A percentile compares a stretch with the other conserved stretches of the same genome.
Evolutionary conservation across 345 rosid genomes (phyloP).

Genomic region (Brassica juncea): DNA sequence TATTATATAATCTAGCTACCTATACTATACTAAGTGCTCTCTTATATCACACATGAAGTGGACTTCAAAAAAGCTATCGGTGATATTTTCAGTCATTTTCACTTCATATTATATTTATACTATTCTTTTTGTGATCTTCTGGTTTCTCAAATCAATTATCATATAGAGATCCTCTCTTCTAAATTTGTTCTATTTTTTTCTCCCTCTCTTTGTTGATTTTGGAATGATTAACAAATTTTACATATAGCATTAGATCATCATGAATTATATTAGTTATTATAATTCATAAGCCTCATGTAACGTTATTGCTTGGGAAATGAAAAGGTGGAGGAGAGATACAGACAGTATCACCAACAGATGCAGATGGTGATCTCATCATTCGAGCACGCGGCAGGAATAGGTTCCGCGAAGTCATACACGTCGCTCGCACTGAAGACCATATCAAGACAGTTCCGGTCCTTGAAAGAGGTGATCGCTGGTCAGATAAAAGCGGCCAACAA

Average conservation of each 20-base stretch:
- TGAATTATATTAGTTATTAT: neutral
- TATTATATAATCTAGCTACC: slow-evolving; percentile 15
- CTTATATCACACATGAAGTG: slow-evolving; percentile 38
- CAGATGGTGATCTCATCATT: slow-evolving; percentile 80
- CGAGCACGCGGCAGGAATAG: slow-evolving; percentile 84
- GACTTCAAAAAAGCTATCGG: slow-evolving; percentile 11
- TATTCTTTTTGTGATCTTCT: neutral
- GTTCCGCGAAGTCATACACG: slow-evolving; percentile 89
- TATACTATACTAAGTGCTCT: slow-evolving; percentile 27
- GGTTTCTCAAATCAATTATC: slow-evolving; percentile 14
- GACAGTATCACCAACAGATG: slow-evolving; percentile 97
- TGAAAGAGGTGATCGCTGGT: slow-evolving; percentile 83
- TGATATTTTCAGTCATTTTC: slow-evolving; percentile 28
- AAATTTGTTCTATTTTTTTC: neutral
- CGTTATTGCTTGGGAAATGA: slow-evolving; percentile 15
- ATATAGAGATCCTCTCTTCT: neutral
- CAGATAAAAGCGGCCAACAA: slow-evolving; percentile 83
- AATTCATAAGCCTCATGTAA: slow-evolving; percentile 13
- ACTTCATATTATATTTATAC: slow-evolving; percentile 21
- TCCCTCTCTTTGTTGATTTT: neutral
- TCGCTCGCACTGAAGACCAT: slow-evolving; percentile 87
- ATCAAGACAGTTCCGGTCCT: slow-evolving; percentile 89
- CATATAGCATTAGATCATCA: slow-evolving; percentile 10
- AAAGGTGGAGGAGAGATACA: slow-evolving; percentile 96
- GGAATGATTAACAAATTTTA: neutral